These are phyloP conservation scores for Cryptococcus depauperatus DNA, from an alignment of 1,284 basidiomycete species.

Conservation along the genomic window DNA sequence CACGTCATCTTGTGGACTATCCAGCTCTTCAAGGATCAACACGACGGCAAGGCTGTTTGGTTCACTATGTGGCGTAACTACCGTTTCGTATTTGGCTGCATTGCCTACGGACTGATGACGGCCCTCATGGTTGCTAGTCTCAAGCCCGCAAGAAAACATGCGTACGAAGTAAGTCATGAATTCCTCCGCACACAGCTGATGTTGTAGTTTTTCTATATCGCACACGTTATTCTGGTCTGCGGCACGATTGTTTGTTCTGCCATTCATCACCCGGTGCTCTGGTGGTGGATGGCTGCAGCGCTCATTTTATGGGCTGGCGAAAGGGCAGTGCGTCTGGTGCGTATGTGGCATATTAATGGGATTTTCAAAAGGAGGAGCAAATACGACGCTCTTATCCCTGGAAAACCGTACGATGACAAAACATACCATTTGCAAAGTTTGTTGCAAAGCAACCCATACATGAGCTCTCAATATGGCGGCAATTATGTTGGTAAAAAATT, in stretches of 20 bases:
- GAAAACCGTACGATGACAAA: constrained; percentile 17
- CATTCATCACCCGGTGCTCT: constrained; percentile 61
- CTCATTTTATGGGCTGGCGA: constrained; percentile 61
- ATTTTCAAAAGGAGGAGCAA: constrained; percentile 27
- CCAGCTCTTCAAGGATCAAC: constrained; percentile 56
- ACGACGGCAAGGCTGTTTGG: constrained; percentile 53
- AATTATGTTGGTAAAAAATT: constrained; percentile 21
- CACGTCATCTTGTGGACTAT: constrained; percentile 71
- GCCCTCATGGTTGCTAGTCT: constrained; percentile 59
- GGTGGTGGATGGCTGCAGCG: constrained; percentile 55
- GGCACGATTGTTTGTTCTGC: constrained; percentile 56
- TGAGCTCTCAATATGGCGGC: not conserved
- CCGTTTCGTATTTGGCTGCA: constrained; percentile 66
- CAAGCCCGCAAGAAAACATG: constrained; percentile 55
- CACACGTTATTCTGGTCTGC: constrained; percentile 61
- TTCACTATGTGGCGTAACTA: constrained; percentile 58
- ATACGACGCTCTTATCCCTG: constrained; percentile 9
- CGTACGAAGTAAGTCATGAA: constrained; percentile 55
- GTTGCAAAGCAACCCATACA: constrained; percentile 8
- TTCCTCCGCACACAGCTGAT: not conserved
- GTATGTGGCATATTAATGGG: constrained; percentile 61
- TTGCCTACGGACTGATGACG: constrained; percentile 64
- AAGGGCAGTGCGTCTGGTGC: constrained; percentile 54
- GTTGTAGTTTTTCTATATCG: constrained; percentile 55
- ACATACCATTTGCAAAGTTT: constrained; percentile 19